phyloP scores from a whole-genome alignment of 2,329 filamentous ascomycete genomes.

The Aspergillus ruber region DNA sequence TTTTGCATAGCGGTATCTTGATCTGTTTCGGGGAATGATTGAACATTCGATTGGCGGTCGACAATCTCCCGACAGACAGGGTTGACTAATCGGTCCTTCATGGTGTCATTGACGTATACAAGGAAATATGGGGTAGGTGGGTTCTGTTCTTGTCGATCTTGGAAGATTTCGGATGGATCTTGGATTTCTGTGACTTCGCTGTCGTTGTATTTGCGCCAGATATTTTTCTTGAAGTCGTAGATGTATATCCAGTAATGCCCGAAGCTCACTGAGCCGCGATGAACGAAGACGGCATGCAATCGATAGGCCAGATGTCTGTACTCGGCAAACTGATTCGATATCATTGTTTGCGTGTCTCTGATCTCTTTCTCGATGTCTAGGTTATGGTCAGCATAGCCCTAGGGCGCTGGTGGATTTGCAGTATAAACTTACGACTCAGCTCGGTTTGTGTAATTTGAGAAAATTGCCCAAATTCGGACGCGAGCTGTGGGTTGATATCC shows the following conservation, averaged over 20 bases:
- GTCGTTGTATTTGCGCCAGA: constrained; percentile 96
- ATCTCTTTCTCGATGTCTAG: constrained; percentile 42
- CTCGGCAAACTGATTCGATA: constrained; percentile 56
- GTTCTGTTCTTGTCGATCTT: constrained; percentile 54
- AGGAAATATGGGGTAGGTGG: constrained; percentile 74
- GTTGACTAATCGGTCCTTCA: constrained; percentile 54
- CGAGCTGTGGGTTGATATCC: constrained; percentile 37
- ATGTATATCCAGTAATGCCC: constrained; percentile 99
- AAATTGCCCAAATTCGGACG: constrained; percentile 40
- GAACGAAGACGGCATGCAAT: constrained; percentile 88
- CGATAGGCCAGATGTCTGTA: constrained; percentile 65
- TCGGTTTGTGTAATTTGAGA: constrained; percentile 41
- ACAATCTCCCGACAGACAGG: constrained; percentile 47
- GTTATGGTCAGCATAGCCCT: not conserved
- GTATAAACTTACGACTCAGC: constrained; percentile 34
- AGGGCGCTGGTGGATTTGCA: not conserved
- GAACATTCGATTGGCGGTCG: constrained; percentile 9
- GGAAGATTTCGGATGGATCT: constrained; percentile 62
- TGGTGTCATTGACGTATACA: constrained; percentile 68
- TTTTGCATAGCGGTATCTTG: constrained; percentile 11
- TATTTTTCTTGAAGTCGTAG: constrained; percentile 69
- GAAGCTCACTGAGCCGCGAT: constrained; percentile 60
- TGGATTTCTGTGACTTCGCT: constrained; percentile 64
- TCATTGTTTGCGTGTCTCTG: constrained; percentile 41
- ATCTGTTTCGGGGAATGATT: constrained; percentile 1